A percentile compares a stretch with the other conserved stretches of the same genome.
These are phyloP conservation scores for Metarhizium sp. DNA, from an alignment of 2,329 filamentous ascomycete genomes.

Conservation along the genomic window DNA sequence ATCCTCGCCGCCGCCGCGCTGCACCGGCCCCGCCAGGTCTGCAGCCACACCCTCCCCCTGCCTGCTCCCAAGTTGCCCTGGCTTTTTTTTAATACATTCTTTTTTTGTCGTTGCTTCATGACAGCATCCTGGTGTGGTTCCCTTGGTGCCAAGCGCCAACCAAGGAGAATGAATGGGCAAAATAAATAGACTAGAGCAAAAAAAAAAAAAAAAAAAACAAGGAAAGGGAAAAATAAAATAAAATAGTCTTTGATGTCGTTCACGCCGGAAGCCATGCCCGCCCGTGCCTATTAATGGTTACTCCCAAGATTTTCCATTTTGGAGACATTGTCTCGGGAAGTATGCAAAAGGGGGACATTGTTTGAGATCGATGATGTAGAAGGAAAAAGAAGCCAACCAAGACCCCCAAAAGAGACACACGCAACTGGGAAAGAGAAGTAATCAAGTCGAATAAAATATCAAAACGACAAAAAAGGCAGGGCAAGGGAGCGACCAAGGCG, in stretches of 20 bases:
- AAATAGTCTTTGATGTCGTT: background rate
- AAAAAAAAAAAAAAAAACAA: background rate
- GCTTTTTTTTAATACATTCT: background rate
- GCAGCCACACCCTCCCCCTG: background rate
- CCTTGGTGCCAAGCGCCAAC: background rate
- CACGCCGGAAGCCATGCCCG: background rate
- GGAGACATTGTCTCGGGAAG: background rate
- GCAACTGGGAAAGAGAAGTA: background rate
- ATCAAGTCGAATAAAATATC: no score
- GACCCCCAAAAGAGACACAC: background rate
- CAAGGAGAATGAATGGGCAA: background rate
- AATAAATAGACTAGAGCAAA: background rate
- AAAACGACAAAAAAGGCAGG: background rate
- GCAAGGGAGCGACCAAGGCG: background rate
- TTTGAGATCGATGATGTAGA: conserved; percentile 6
- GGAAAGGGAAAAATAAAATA: background rate
- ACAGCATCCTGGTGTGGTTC: background rate
- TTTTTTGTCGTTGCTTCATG: background rate
- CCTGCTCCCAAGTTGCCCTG: background rate
- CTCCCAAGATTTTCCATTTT: background rate
- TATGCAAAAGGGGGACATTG: conserved; percentile 2
- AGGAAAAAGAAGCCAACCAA: background rate
- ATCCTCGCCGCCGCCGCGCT: background rate
- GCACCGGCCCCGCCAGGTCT: background rate
- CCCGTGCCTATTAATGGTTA: background rate